Conservation (phyloP, 2,329 filamentous ascomycete species). For the Penicillium sp. region DNA sequence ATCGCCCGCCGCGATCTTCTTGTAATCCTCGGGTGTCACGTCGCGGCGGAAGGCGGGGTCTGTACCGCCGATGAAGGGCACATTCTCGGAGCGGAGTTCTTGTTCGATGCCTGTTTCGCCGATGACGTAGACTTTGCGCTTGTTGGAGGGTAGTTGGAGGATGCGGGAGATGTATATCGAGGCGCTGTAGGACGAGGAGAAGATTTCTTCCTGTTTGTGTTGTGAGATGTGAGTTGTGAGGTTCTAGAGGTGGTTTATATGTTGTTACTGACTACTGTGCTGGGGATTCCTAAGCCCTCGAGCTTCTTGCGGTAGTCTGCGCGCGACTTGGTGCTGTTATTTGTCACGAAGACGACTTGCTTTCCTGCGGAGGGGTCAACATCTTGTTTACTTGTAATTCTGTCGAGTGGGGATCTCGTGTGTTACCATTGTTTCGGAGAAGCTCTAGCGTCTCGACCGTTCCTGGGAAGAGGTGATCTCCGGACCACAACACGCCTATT, state of each 20-base stretch:
- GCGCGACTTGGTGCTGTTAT: slow-evolving; percentile 97
- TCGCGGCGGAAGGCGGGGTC: slow-evolving; percentile 74
- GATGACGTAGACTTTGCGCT: slow-evolving; percentile 91
- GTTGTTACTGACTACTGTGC: slow-evolving; percentile 52
- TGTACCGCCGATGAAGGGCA: slow-evolving; percentile 81
- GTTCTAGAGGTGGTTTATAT: neutral
- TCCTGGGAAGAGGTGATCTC: slow-evolving; percentile 81
- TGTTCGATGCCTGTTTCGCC: slow-evolving; percentile 89
- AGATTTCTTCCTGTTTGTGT: slow-evolving; percentile 73
- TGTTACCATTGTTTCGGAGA: slow-evolving; percentile 71
- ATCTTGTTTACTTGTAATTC: slow-evolving; percentile 1
- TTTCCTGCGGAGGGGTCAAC: slow-evolving; percentile 62
- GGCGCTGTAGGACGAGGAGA: slow-evolving; percentile 90
- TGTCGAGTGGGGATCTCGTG: neutral
- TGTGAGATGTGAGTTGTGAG: slow-evolving; percentile 1
- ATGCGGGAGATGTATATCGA: slow-evolving; percentile 95
- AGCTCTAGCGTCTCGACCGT: slow-evolving; percentile 81
- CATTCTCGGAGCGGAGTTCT: slow-evolving; percentile 74
- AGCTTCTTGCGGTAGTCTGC: slow-evolving; percentile 92
- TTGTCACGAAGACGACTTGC: slow-evolving; percentile 91
- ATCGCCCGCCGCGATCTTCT: slow-evolving; percentile 65
- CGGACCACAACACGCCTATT: slow-evolving; percentile 92
- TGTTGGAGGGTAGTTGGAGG: slow-evolving; percentile 69
- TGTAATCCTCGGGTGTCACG: slow-evolving; percentile 76
- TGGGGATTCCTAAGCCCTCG: slow-evolving; percentile 72